phyloP scores from a whole-genome alignment of 768 basidiomycete genomes.

The Ephemerocybe angulata region DNA sequence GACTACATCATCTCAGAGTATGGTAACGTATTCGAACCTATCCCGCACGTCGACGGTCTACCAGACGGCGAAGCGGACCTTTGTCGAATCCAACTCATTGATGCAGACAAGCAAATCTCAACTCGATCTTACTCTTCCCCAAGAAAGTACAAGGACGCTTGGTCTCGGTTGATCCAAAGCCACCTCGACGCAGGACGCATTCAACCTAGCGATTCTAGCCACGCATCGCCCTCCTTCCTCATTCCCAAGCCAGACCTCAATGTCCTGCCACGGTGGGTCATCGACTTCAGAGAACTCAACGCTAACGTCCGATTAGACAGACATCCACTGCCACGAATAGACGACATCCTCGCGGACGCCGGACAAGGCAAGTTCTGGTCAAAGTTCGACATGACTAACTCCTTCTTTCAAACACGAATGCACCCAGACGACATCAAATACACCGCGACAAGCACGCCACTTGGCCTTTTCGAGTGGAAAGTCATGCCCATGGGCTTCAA shows the following conservation, averaged over 20 bases:
- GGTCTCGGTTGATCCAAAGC: slow-evolving; percentile 24
- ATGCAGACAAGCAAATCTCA: slow-evolving; percentile 20
- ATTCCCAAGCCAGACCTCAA: slow-evolving; percentile 28
- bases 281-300: slow-evolving; percentile 32
- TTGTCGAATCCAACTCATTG: slow-evolving; percentile 19
- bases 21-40: slow-evolving; percentile 12
- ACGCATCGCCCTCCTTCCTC: slow-evolving; percentile 34
- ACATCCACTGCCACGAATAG: slow-evolving; percentile 25
- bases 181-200: slow-evolving; percentile 30
- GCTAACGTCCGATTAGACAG: slow-evolving; percentile 24
- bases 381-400: slow-evolving; percentile 22
- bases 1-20: neutral
- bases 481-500: slow-evolving; percentile 35
- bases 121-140: slow-evolving; percentile 25
- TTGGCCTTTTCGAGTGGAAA: slow-evolving; percentile 38
- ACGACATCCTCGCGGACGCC: slow-evolving; percentile 33
- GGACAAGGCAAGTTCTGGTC: slow-evolving; percentile 29
- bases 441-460: slow-evolving; percentile 36
- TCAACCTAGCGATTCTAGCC: slow-evolving; percentile 21
- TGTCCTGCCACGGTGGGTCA: slow-evolving; percentile 31
- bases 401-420: slow-evolving; percentile 22
- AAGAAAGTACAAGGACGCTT: slow-evolving; percentile 26
- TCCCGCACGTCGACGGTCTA: slow-evolving; percentile 14
- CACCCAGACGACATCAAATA: slow-evolving; percentile 20
- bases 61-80: neutral